phyloP scores from a whole-genome alignment of 2,329 filamentous ascomycete species.

The Cladosporium austrohemisphaericum region DNA sequence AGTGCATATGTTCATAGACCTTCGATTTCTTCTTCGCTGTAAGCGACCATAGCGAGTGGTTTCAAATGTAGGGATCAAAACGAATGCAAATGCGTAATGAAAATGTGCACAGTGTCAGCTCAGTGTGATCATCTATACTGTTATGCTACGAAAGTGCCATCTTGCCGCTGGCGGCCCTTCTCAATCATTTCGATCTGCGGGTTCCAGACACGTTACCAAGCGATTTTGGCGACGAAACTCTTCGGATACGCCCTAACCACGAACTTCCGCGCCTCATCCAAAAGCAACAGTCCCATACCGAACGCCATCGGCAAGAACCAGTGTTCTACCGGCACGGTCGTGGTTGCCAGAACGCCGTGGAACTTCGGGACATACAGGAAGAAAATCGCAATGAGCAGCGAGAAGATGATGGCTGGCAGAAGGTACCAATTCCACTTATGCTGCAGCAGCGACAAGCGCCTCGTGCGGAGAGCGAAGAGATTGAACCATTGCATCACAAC shows the following conservation, averaged over 20 bases:
- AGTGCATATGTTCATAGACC: no score
- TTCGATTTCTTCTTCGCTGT: no score
- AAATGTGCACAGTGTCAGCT: no score
- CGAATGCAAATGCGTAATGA: no score
- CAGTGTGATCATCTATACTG: no score
- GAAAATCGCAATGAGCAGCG: slow-evolving; percentile 65
- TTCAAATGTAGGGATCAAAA: no score
- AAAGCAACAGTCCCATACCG: slow-evolving; percentile 58
- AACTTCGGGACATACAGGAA: slow-evolving; percentile 62
- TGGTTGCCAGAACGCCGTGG: slow-evolving; percentile 58
- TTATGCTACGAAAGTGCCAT: no score
- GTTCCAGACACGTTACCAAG: slow-evolving; percentile 53
- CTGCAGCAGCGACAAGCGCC: slow-evolving; percentile 61
- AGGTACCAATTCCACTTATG: slow-evolving; percentile 70
- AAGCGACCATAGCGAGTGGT: no score
- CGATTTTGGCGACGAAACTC: slow-evolving; percentile 55
- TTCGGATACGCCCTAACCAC: slow-evolving; percentile 57
- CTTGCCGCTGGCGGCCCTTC: no score
- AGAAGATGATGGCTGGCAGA: slow-evolving; percentile 67
- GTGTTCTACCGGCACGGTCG: slow-evolving; percentile 63
- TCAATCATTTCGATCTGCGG: no score
- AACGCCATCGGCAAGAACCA: slow-evolving; percentile 76
- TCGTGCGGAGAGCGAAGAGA: slow-evolving; percentile 63
- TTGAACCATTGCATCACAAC: slow-evolving; percentile 83
- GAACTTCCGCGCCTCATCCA: slow-evolving; percentile 66